Evolutionary conservation across 371 early-diverging fungal genomes (phyloP), one percentile per base, ranked within the genome.

Genomic region (Haplosporangium sp.): DNA sequence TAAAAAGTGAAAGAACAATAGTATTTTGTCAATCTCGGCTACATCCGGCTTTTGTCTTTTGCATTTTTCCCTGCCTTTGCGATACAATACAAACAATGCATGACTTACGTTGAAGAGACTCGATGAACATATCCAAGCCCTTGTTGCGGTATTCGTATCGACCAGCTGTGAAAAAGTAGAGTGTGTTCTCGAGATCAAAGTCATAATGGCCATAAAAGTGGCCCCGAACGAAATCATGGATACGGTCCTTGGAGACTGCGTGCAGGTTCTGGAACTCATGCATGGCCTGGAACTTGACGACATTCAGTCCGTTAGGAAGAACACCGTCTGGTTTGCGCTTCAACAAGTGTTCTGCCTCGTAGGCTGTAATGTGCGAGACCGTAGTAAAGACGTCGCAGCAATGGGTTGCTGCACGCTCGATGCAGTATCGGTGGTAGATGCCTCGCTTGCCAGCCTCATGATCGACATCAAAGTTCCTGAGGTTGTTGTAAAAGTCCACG

Each of bases 211-310:
- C 98, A 84, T 96, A 97, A 67, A 97, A 98, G 84, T 98, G 98
- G 21, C 98, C 98, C 40, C 97, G 92, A 38, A 96, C 93, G 86
- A 98, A 98, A 81, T 97, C 95, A 84, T 96, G 90, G 83, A 97
- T 97, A 80, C 95, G 95, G 55, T 95, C 95, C 84, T 98, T 98
- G 72, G 90, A 87, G 50, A 91, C 81, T 46, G 96, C 95, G 80
- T 98, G 98, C 74, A 96, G 81, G 85, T 98, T 98, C 82, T 98
- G 98, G 87, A 98, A 98, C 85, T 98, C 98, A 83, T 98, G 98
- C 85, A 96, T 90, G 20, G 98, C 98, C 40, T 90, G 90, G 87
- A 97, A 96, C 84, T 98, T 97, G 62, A 95, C 94, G 2, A 97
- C 96, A 73, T 96, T 96, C 43, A 98, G 83, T 41, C 98, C 98